phyloP scores from a whole-genome alignment of 352 stramenopile genomes.

The Pythium brachiatum region DNA sequence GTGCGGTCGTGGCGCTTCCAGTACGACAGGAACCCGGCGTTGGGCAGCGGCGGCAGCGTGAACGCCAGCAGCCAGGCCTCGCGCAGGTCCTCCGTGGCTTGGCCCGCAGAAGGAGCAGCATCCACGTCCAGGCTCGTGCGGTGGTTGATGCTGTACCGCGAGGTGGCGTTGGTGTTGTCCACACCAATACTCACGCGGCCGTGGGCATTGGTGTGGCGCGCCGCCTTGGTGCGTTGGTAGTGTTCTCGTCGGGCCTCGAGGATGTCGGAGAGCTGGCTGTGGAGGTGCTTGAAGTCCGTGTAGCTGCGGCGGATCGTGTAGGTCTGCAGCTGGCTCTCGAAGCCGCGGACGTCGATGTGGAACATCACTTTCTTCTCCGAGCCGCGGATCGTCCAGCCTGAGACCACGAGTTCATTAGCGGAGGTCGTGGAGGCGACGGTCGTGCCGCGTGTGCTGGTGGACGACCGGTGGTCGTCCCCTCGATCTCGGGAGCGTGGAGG shows the following conservation, averaged over 20 bases:
- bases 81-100: slow-evolving; percentile 12
- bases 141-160: slow-evolving; percentile 11
- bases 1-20: slow-evolving; percentile 77
- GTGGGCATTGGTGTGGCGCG: neutral
- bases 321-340: slow-evolving; percentile 68
- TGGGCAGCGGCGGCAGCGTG: slow-evolving; percentile 60
- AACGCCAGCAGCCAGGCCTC: slow-evolving; percentile 63
- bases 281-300: slow-evolving; percentile 79
- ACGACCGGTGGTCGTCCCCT: slow-evolving; percentile 19
- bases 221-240: slow-evolving; percentile 28
- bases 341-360: slow-evolving; percentile 80
- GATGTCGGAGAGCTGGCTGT: slow-evolving; percentile 63
- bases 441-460: slow-evolving; percentile 13
- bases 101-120: neutral
- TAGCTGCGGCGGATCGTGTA: slow-evolving; percentile 87
- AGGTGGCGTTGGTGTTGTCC: neutral
- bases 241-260: slow-evolving; percentile 62
- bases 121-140: slow-evolving; percentile 15
- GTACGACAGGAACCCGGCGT: slow-evolving; percentile 73
- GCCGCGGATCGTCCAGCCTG: slow-evolving; percentile 62
- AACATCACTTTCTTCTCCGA: slow-evolving; percentile 86
- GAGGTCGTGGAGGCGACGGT: slow-evolving; percentile 17
- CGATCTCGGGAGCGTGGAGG: slow-evolving; percentile 12
- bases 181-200: neutral
- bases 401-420: slow-evolving; percentile 60